A percentile compares a stretch with the other conserved stretches of the same genome.
Evolutionary conservation across 176 grass and related monocot genomes (phyloP).

Genomic region (Aegilops longissima): DNA sequence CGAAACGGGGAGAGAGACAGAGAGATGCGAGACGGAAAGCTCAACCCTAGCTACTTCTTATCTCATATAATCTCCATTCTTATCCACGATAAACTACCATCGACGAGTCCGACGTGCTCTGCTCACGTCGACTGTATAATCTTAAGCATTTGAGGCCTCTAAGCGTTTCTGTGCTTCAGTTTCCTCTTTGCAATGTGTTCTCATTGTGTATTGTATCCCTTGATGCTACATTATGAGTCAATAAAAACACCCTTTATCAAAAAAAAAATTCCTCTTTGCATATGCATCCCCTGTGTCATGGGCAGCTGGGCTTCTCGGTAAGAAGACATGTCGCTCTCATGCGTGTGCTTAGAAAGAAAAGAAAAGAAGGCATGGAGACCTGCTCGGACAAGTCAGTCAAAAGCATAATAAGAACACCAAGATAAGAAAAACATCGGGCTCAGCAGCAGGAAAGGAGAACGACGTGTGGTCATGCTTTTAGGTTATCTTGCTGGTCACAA

Average conservation of each 20-base stretch:
- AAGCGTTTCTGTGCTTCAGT: no score
- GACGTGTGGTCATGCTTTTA: neutral
- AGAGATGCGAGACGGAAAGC: slow-evolving; percentile 30
- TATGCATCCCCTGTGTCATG: neutral
- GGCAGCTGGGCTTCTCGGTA: neutral
- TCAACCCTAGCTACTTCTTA: slow-evolving; percentile 4
- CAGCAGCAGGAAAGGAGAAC: neutral
- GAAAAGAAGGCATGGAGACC: neutral
- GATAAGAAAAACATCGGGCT: neutral
- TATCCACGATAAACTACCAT: neutral
- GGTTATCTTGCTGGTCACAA: neutral
- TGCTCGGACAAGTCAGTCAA: neutral
- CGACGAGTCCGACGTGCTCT: neutral
- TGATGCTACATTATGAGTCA: no score
- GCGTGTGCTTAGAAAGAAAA: neutral
- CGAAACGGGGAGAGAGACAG: neutral
- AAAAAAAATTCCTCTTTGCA: neutral
- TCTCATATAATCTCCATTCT: neutral
- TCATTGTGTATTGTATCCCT: no score
- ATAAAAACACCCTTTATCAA: no score
- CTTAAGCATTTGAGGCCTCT: neutral
- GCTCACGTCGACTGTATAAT: neutral
- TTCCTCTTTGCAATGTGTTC: no score
- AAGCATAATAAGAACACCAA: neutral
- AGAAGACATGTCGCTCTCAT: neutral